These are phyloP conservation scores for Magnusiomyces tetraspermus DNA, from an alignment of 1,139 yeast species.

Conservation along the genomic window DNA sequence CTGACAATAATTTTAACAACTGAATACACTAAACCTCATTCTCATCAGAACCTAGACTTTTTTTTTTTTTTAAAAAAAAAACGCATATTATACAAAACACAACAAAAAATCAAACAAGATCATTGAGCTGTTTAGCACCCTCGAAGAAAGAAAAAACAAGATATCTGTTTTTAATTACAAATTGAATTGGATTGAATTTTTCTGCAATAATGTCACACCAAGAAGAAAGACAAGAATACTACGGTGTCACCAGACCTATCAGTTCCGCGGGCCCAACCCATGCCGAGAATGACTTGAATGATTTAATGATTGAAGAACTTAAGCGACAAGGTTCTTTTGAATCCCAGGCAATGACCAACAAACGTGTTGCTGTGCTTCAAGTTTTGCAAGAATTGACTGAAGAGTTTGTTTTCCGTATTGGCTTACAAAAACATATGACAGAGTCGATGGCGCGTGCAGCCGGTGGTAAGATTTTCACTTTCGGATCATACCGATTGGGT, in stretches of 20 bases:
- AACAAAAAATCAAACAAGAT: too few species aligned
- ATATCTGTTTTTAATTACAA: too few species aligned
- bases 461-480: conserved; percentile 93
- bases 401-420: conserved; percentile 75
- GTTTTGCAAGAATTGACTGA: conserved; percentile 61
- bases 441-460: conserved; percentile 97
- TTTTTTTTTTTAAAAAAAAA: too few species aligned
- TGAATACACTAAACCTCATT: too few species aligned
- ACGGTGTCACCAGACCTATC: conserved; percentile 86
- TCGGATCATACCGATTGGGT: conserved; percentile 88
- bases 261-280: conserved; percentile 78
- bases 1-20: too few species aligned
- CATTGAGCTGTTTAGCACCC: too few species aligned
- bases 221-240: conserved; percentile 4
- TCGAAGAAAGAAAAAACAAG: too few species aligned
- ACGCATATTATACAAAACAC: too few species aligned
- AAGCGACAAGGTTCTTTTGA: conserved; percentile 86
- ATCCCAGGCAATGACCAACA: conserved; percentile 67
- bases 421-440: conserved; percentile 76
- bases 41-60: too few species aligned
- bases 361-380: conserved; percentile 63
- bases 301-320: conserved; percentile 63
- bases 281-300: conserved; percentile 66
- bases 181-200: too few species aligned
- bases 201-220: background rate